These are phyloP conservation scores for Scheffersomyces stipitis DNA, from an alignment of 805 yeast genomes.

Conservation along the genomic window DNA sequence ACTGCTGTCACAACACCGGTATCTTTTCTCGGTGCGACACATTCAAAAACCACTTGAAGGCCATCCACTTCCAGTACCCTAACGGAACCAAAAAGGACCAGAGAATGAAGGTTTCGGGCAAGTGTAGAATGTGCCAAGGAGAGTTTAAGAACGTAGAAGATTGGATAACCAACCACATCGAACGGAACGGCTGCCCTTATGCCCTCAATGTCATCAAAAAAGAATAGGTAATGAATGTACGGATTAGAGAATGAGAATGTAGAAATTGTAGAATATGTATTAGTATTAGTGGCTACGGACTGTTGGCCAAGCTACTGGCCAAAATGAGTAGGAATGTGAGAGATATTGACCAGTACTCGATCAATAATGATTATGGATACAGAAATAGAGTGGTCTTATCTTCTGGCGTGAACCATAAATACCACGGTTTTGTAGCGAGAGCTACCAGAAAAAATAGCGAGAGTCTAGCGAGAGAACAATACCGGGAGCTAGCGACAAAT, in stretches of 20 bases:
- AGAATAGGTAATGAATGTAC: constrained; percentile 2
- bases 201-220: constrained; percentile 10
- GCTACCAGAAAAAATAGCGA: too few species aligned
- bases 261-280: too few species aligned
- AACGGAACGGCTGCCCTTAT: constrained; percentile 39
- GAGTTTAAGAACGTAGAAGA: constrained; percentile 68
- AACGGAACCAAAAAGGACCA: constrained; percentile 80
- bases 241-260: neutral
- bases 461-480: too few species aligned
- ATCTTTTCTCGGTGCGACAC: constrained; percentile 89
- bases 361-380: too few species aligned
- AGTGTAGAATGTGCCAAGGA: constrained; percentile 74
- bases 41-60: constrained; percentile 85
- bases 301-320: too few species aligned
- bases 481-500: too few species aligned
- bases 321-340: too few species aligned
- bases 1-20: constrained; percentile 78
- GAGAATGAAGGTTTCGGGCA: constrained; percentile 65
- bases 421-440: too few species aligned
- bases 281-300: too few species aligned
- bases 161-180: constrained; percentile 79
- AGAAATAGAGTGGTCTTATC: too few species aligned
- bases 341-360: too few species aligned
- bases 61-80: constrained; percentile 87
- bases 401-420: too few species aligned